Percentiles rank a stretch among this genome's conserved stretches.
Evolutionary conservation across 169 alveolate species (phyloP).

Genomic region (Cyclospora cayetanensis): DNA sequence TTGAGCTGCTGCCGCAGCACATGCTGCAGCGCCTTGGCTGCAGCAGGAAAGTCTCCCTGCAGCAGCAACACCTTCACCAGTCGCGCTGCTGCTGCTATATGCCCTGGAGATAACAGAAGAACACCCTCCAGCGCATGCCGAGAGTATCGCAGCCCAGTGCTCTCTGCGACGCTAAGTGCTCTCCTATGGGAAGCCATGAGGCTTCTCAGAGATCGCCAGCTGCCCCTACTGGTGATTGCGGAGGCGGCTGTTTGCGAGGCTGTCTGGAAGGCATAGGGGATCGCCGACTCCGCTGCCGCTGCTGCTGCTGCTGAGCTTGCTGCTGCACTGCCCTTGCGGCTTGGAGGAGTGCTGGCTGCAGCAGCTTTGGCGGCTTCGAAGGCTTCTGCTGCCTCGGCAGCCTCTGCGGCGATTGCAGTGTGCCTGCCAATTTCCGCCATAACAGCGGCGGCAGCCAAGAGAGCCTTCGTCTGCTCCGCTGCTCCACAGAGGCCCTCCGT

Average conservation of each 20-base stretch:
- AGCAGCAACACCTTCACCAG: slow-evolving; percentile 64
- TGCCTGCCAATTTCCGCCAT: slow-evolving; percentile 41
- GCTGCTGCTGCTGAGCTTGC: slow-evolving; percentile 36
- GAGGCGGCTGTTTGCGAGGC: not conserved
- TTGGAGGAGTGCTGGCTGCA: not conserved
- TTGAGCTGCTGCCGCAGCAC: slow-evolving; percentile 17
- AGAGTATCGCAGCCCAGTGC: slow-evolving; percentile 27
- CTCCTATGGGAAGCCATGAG: slow-evolving; percentile 14
- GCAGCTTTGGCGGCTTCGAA: slow-evolving; percentile 42
- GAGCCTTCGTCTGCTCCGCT: slow-evolving; percentile 9
- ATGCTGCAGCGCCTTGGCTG: slow-evolving; percentile 62
- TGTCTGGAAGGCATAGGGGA: not conserved
- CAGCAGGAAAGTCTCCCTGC: slow-evolving; percentile 65
- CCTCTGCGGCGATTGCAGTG: slow-evolving; percentile 55
- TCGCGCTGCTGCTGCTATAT: slow-evolving; percentile 47
- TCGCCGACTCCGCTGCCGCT: slow-evolving; percentile 1
- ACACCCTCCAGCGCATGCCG: slow-evolving; percentile 62
- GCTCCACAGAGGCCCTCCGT: slow-evolving; percentile 47
- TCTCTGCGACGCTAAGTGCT: not conserved
- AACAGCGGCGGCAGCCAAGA: slow-evolving; percentile 31
- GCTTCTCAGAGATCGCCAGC: slow-evolving; percentile 57
- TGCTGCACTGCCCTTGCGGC: slow-evolving; percentile 46
- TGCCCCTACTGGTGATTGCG: not conserved
- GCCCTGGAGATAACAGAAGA: slow-evolving; percentile 58
- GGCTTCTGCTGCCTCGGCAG: slow-evolving; percentile 51